These are phyloP conservation scores for Nakataea oryzae DNA, from an alignment of 2,329 filamentous ascomycete species.

Conservation along the genomic window DNA sequence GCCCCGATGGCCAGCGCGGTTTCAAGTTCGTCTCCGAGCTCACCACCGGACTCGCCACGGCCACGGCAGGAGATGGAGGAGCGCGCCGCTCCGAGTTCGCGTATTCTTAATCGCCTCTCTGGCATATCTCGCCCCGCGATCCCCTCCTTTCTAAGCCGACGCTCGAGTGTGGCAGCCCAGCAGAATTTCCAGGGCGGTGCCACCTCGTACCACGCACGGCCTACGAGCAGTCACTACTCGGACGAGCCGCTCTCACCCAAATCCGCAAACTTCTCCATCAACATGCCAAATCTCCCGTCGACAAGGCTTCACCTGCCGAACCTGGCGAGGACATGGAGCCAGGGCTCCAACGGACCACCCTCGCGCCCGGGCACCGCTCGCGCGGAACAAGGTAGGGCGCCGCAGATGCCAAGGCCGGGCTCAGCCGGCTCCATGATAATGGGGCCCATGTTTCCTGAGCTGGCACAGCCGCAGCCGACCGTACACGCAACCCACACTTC, in stretches of 20 bases:
- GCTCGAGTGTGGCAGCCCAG: not conserved
- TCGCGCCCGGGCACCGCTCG: conserved; percentile 14
- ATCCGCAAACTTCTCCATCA: conserved; percentile 28
- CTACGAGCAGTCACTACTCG: conserved; percentile 13
- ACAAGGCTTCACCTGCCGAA: conserved; percentile 30
- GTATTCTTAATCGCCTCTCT: conserved; percentile 17
- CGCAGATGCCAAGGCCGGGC: not conserved
- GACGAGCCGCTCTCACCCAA: conserved; percentile 29
- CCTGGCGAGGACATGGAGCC: conserved; percentile 26
- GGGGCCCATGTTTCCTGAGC: not conserved
- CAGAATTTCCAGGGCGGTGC: conserved; percentile 1
- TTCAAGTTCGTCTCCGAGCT: not conserved
- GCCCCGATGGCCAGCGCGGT: conserved; percentile 10
- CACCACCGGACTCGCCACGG: conserved; percentile 4
- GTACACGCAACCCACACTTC: conserved; percentile 10
- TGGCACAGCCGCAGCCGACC: conserved; percentile 9
- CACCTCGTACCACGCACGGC: conserved; percentile 4
- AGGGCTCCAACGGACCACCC: conserved; percentile 20
- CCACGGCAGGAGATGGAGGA: conserved; percentile 16
- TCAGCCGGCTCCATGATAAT: not conserved
- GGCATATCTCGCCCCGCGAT: conserved; percentile 15
- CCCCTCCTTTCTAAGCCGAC: conserved; percentile 16
- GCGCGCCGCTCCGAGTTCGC: conserved; percentile 9
- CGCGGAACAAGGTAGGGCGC: not conserved
- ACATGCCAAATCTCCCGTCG: conserved; percentile 26